These are phyloP conservation scores for Monilinia fructigena DNA, from an alignment of 2,329 filamentous ascomycete genomes.

Conservation along the genomic window DNA sequence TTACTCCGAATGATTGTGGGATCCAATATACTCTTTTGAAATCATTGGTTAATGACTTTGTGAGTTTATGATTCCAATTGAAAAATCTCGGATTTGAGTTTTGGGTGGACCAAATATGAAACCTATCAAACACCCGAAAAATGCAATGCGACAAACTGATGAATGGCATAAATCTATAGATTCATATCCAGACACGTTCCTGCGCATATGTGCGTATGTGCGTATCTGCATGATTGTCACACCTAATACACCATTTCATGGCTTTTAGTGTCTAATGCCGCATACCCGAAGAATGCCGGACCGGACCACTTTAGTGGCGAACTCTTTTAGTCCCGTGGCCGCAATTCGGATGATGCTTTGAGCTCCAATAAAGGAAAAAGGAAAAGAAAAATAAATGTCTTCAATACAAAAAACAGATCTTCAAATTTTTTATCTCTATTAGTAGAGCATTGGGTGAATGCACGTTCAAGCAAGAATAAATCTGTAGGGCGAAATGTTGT, in stretches of 20 bases:
- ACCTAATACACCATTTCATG: background rate
- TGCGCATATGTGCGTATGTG: background rate
- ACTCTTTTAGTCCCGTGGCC: background rate
- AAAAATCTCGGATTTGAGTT: background rate
- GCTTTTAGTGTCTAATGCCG: background rate
- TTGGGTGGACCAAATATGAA: background rate
- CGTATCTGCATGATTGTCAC: background rate
- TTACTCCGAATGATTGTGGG: too few relatives aligned
- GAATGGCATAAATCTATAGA: too few relatives aligned
- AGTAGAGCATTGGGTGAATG: background rate
- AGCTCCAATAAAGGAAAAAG: too few relatives aligned
- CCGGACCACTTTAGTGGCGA: background rate
- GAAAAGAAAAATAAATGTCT: too few relatives aligned
- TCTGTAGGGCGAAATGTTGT: background rate
- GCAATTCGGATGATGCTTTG: background rate
- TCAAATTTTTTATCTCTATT: background rate
- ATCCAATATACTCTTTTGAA: background rate
- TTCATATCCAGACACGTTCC: background rate
- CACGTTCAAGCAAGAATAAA: constrained; percentile 20
- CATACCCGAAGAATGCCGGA: background rate
- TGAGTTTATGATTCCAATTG: background rate
- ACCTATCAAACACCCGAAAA: background rate
- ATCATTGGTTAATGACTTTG: background rate
- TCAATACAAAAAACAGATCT: background rate
- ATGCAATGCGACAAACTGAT: background rate